Evolutionary conservation across 495 filamentous ascomycete species (phyloP), one percentile per base, ranked within the genome.

Genomic region (Aspergillus panamensis): DNA sequence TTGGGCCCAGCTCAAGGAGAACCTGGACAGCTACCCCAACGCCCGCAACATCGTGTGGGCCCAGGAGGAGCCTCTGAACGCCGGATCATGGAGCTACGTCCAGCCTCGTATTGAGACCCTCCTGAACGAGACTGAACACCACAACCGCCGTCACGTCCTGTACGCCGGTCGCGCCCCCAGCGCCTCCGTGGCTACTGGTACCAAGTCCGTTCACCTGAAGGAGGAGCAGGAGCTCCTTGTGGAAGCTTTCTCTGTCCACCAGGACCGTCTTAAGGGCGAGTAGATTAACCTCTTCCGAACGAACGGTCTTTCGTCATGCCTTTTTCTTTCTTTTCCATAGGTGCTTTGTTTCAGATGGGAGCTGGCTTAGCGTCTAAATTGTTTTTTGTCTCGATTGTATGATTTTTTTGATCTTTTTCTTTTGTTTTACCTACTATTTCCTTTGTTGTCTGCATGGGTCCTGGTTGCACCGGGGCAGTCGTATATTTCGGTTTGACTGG

Each of bases 21-120:
- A 97, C 80, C 80, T 98, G 31, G 92, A 98, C 78, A 82, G 74
- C 76, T 98, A 98, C 77, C 88, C 92, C 71, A 97, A 97, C 71
- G 91, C 94, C 68, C 87, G 96, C 80, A 89, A 91, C 60, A 93
- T 98, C 58, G 90, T 97, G 57, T 98, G 91, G 91, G 83, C 80
- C 57, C 94, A 98, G 78, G 94, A 98, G 76, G 94, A 98, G 77
- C 94, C 94, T 33, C 83, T 98, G 53, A 98, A 98, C 69, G 94
- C 94, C 14, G 94, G 94, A 68, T 87, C 87, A 39, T 98, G 94
- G 94, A 88, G 84, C 70, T 97, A 90, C 81, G 88, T 86, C 32
- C 94, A 98, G 77, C 94, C 94, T 17, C 86, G 95, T 67, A 88
- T 98, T 60, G 95, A 98, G 83, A 97, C 92, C 20, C 75, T 97